A percentile compares a stretch with the other conserved stretches of the same genome.
These are phyloP conservation scores for Colletotrichum graminicola DNA, from an alignment of 2,329 filamentous ascomycete genomes.

Conservation along the genomic window DNA sequence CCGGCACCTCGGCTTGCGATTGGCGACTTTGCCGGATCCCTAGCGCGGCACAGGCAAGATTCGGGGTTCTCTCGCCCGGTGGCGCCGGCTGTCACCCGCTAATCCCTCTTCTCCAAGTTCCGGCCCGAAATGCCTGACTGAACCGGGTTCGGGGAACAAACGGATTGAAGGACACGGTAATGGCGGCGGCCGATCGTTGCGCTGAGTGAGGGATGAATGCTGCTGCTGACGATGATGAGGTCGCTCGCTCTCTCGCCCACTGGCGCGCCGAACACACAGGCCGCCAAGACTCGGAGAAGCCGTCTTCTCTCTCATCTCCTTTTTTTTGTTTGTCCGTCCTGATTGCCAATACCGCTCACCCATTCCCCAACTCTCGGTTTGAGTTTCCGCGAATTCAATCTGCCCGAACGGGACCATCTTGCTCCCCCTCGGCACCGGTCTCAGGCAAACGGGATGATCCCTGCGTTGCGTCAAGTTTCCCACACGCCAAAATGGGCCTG, in stretches of 20 bases:
- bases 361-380: constrained; percentile 32
- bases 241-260: background rate
- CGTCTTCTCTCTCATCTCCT: background rate
- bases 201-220: background rate
- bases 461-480: constrained; percentile 44
- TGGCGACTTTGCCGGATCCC: constrained; percentile 29
- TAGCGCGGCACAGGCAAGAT: constrained; percentile 27
- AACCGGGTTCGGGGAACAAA: constrained; percentile 8
- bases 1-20: constrained; percentile 14
- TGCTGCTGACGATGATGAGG: constrained; percentile 21
- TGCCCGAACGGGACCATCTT: constrained; percentile 34
- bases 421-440: constrained; percentile 42
- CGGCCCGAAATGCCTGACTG: constrained; percentile 15
- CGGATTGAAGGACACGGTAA: background rate
- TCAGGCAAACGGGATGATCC: constrained; percentile 43
- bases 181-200: constrained; percentile 13
- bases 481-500: constrained; percentile 44
- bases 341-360: constrained; percentile 17
- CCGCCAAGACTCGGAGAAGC: constrained; percentile 10
- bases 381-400: constrained; percentile 30
- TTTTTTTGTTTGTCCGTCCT: background rate
- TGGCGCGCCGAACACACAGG: background rate
- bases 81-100: constrained; percentile 23
- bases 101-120: constrained; percentile 19
- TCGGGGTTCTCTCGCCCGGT: constrained; percentile 24